Percentiles rank a stretch among this genome's conserved stretches.
Conservation (phyloP, 169 alveolate species). For the Ichthyophthirius multifiliis region DNA sequence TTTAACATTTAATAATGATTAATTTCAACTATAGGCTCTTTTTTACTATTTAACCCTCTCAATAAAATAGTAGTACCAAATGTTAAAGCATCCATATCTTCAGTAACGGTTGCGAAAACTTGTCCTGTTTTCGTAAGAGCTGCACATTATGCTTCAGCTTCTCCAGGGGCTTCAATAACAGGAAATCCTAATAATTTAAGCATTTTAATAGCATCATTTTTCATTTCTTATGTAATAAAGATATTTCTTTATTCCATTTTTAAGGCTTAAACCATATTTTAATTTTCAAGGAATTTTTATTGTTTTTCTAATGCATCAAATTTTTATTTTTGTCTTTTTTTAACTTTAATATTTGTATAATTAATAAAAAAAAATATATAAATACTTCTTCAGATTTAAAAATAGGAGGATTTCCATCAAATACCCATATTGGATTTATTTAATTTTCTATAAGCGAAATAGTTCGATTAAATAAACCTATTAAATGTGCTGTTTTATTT, state of each 20-base stretch:
- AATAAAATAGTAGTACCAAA: constrained; percentile 90
- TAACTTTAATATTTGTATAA: constrained; percentile 16
- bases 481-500: constrained; percentile 77
- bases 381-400: constrained; percentile 52
- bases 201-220: constrained; percentile 91
- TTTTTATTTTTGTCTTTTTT: constrained; percentile 49
- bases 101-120: constrained; percentile 94
- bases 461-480: constrained; percentile 84
- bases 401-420: constrained; percentile 98
- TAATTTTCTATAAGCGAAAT: constrained; percentile 77
- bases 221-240: constrained; percentile 90
- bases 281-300: constrained; percentile 73
- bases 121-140: constrained; percentile 86
- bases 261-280: constrained; percentile 90
- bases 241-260: constrained; percentile 91
- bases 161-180: constrained; percentile 93
- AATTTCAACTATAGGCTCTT: constrained; percentile 62
- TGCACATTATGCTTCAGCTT: constrained; percentile 98
- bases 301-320: constrained; percentile 53
- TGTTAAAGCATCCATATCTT: constrained; percentile 96
- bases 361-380: too few relatives aligned
- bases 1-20: constrained; percentile 49
- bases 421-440: constrained; percentile 95
- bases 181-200: constrained; percentile 94
- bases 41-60: constrained; percentile 66